Percentiles rank a stretch among this genome's conserved stretches.
Conservation (phyloP, 129 eudicot genomes). For the carrot (Daucus carota) region DNA sequence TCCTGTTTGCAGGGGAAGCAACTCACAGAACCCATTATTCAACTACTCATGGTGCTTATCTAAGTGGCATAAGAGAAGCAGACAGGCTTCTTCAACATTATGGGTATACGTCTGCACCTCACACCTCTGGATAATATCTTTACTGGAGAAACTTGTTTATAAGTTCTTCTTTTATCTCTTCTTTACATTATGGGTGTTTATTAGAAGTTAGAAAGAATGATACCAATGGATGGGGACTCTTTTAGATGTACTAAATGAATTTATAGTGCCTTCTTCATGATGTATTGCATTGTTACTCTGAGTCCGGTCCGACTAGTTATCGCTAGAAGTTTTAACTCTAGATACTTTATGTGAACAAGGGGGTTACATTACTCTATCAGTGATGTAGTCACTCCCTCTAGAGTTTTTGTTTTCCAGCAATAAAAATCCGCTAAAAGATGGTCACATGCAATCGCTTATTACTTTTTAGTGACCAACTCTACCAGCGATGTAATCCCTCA, state of each 20-base stretch:
- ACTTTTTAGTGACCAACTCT: too few species aligned
- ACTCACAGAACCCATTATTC: conserved; percentile 91
- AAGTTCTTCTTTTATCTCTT: background rate
- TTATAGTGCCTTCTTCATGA: background rate
- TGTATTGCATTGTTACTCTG: background rate
- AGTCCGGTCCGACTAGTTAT: too few species aligned
- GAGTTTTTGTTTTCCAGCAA: too few species aligned
- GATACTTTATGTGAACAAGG: too few species aligned
- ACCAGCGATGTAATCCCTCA: too few species aligned
- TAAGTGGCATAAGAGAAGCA: conserved; percentile 97
- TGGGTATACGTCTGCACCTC: background rate
- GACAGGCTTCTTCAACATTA: conserved; percentile 81
- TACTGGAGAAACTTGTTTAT: background rate
- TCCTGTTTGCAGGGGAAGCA: conserved; percentile 92
- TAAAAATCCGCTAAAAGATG: too few species aligned
- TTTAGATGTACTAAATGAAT: background rate
- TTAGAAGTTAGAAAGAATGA: too few species aligned
- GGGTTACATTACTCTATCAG: too few species aligned
- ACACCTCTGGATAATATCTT: background rate
- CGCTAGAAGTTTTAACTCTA: too few species aligned
- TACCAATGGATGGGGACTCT: background rate
- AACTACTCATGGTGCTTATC: conserved; percentile 93
- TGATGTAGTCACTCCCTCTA: too few species aligned
- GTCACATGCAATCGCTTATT: too few species aligned
- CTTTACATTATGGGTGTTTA: background rate